phyloP scores from a whole-genome alignment of 2,329 filamentous ascomycete species.

The Orbilia blumenaviensis region DNA sequence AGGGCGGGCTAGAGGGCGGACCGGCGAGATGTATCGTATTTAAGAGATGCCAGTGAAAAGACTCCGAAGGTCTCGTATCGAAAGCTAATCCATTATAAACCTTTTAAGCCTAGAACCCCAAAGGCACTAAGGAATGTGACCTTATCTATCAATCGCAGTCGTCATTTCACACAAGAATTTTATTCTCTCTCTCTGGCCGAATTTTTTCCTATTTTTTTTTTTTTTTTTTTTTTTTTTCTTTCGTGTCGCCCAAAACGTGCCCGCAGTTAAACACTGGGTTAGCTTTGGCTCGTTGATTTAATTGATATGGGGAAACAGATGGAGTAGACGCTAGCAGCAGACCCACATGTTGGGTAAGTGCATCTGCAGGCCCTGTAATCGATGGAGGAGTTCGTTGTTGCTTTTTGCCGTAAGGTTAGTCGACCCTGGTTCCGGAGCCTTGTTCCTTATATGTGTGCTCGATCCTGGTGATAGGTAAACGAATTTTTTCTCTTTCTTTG shows the following conservation, averaged over 20 bases:
- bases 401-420: slow-evolving; percentile 54
- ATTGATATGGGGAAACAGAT: slow-evolving; percentile 53
- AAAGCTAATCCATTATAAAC: slow-evolving; percentile 44
- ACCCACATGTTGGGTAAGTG: slow-evolving; percentile 53
- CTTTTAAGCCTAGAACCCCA: slow-evolving; percentile 21
- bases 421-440: slow-evolving; percentile 51
- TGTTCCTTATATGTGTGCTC: slow-evolving; percentile 46
- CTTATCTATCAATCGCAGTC: slow-evolving; percentile 52
- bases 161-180: slow-evolving; percentile 48
- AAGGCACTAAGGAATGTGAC: slow-evolving; percentile 45
- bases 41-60: slow-evolving; percentile 45
- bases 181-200: slow-evolving; percentile 3
- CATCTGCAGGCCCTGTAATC: slow-evolving; percentile 49
- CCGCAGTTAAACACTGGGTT: slow-evolving; percentile 34
- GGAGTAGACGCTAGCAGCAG: slow-evolving; percentile 42
- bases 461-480: slow-evolving; percentile 49
- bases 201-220: background rate
- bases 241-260: slow-evolving; percentile 50
- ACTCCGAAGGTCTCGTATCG: slow-evolving; percentile 49
- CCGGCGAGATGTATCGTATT: slow-evolving; percentile 43
- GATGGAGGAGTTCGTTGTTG: slow-evolving; percentile 53
- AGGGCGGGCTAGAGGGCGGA: slow-evolving; percentile 10
- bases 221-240: slow-evolving; percentile 26
- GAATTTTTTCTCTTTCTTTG: slow-evolving; percentile 15
- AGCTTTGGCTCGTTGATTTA: slow-evolving; percentile 25